These are phyloP conservation scores for Nidularia sp. DNA, from an alignment of 768 basidiomycete species.

Conservation along the genomic window DNA sequence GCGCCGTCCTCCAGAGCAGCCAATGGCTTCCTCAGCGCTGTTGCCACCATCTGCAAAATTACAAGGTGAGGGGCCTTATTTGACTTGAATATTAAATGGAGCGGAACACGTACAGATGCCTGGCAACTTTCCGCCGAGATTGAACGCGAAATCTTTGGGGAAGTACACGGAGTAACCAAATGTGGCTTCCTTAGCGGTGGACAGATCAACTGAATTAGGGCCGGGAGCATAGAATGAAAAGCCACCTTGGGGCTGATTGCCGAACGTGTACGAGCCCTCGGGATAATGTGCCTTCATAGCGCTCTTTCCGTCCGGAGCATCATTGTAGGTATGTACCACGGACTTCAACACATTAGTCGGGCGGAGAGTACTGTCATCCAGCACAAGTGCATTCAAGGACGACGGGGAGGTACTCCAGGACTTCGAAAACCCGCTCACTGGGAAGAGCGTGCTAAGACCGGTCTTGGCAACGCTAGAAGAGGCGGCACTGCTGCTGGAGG, in stretches of 20 bases:
- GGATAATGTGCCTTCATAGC: conserved; percentile 53
- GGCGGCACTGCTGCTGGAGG: neutral
- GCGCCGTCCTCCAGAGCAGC: conserved; percentile 65
- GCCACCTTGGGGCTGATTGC: conserved; percentile 45
- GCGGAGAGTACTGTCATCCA: conserved; percentile 41
- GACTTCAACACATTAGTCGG: conserved; percentile 30
- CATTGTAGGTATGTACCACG: conserved; percentile 36
- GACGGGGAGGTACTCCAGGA: conserved; percentile 47
- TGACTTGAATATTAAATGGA: neutral
- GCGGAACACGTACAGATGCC: conserved; percentile 53
- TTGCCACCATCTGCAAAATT: conserved; percentile 49
- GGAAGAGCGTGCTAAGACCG: conserved; percentile 29
- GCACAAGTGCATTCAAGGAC: conserved; percentile 25
- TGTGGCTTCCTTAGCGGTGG: conserved; percentile 61
- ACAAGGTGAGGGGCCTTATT: conserved; percentile 3
- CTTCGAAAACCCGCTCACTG: conserved; percentile 23
- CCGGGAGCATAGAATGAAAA: conserved; percentile 73
- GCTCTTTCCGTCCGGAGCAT: conserved; percentile 45
- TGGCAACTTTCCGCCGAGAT: conserved; percentile 69
- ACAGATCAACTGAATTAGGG: conserved; percentile 44
- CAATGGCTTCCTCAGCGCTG: conserved; percentile 35
- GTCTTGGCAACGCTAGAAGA: conserved; percentile 13
- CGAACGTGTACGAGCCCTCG: conserved; percentile 52
- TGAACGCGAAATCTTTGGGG: conserved; percentile 57
- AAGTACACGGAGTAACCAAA: conserved; percentile 64